A percentile compares a stretch with the other conserved stretches of the same genome.
phyloP scores from a whole-genome alignment of 129 eudicot genomes.

The Escallonia rubra region DNA sequence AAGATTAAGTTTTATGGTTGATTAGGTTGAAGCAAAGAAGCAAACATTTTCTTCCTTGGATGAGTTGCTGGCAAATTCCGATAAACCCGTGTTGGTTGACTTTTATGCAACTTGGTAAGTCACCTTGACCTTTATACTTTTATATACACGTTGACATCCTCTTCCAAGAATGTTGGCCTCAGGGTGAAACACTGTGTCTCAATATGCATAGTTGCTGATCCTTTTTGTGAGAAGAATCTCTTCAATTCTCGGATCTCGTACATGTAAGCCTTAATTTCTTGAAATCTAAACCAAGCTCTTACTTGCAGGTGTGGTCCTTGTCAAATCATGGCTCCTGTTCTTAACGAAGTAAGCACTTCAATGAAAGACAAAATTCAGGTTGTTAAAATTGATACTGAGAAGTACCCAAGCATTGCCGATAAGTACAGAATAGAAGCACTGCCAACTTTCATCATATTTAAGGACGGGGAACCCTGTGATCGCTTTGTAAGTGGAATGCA shows the following conservation, averaged over 20 bases:
- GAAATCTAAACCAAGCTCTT: neutral
- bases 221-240: too few relatives aligned
- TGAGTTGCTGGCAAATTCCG: conserved; percentile 66
- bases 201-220: too few relatives aligned
- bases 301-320: conserved; percentile 95
- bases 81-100: conserved; percentile 91
- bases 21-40: conserved; percentile 81
- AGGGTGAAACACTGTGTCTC: too few relatives aligned
- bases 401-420: conserved; percentile 76
- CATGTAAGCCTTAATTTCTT: too few relatives aligned
- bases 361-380: conserved; percentile 66
- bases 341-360: conserved; percentile 62
- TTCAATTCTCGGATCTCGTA: too few relatives aligned
- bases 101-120: conserved; percentile 94
- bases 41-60: conserved; percentile 73
- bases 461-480: conserved; percentile 74
- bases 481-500: conserved; percentile 74
- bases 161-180: too few relatives aligned
- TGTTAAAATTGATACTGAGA: conserved; percentile 92
- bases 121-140: neutral
- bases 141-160: too few relatives aligned
- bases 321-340: conserved; percentile 89
- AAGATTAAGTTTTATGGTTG: neutral
- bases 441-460: conserved; percentile 93
- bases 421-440: conserved; percentile 81